phyloP scores from a whole-genome alignment of 192 early-diverging fungal genomes.

The Coemansia sp. region DNA sequence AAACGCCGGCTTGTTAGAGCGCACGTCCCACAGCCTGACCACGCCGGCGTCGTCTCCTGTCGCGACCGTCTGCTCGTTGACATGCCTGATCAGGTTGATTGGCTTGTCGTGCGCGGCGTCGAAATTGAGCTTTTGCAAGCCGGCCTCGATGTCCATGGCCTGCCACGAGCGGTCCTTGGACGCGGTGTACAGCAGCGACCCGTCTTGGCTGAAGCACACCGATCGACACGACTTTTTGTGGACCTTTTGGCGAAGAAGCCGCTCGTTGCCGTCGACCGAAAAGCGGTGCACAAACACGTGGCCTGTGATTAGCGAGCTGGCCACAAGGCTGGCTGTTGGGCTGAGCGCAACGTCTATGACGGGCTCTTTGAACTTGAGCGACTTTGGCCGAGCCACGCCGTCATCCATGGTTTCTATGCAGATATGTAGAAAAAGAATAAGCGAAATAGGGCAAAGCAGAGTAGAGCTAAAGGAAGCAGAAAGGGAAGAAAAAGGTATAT shows the following conservation, averaged over 20 bases:
- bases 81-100: slow-evolving; percentile 69
- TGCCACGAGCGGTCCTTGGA: slow-evolving; percentile 87
- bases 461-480: neutral
- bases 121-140: slow-evolving; percentile 69
- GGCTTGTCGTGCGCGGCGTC: slow-evolving; percentile 79
- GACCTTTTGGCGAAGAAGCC: slow-evolving; percentile 31
- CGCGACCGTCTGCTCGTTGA: slow-evolving; percentile 78
- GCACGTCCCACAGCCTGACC: slow-evolving; percentile 89
- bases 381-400: slow-evolving; percentile 45
- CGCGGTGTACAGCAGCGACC: slow-evolving; percentile 63
- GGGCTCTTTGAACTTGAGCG: slow-evolving; percentile 54
- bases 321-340: slow-evolving; percentile 39
- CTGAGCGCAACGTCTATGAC: slow-evolving; percentile 52
- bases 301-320: slow-evolving; percentile 54
- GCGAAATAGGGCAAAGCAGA: neutral
- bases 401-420: slow-evolving; percentile 38
- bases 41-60: slow-evolving; percentile 92
- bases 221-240: slow-evolving; percentile 89
- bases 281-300: slow-evolving; percentile 52
- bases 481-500: slow-evolving; percentile 1
- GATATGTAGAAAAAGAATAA: too few species aligned
- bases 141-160: slow-evolving; percentile 73
- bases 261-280: slow-evolving; percentile 43
- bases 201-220: slow-evolving; percentile 78
- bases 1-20: slow-evolving; percentile 72